Evolutionary conservation across 179 eudicot genomes (phyloP).

Genomic region (Actinidia arguta): DNA sequence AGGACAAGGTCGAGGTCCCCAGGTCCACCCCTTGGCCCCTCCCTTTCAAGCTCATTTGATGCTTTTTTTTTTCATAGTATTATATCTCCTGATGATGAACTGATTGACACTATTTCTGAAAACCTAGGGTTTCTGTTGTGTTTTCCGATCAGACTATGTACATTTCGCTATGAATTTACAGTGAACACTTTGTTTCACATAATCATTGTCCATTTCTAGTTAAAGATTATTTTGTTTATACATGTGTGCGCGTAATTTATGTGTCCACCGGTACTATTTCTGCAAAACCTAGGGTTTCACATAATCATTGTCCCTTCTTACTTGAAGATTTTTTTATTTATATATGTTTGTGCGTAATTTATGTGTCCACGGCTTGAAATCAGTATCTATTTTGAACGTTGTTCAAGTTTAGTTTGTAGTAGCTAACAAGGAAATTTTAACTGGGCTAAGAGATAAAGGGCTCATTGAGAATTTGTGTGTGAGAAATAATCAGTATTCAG

Average conservation of each 20-base stretch:
- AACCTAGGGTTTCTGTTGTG: background rate
- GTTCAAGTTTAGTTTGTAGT: background rate
- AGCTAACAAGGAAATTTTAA: background rate
- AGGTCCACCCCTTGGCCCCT: slow-evolving; percentile 99
- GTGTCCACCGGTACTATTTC: no score
- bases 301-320: background rate
- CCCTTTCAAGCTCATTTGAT: slow-evolving; percentile 89
- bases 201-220: background rate
- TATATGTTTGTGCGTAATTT: background rate
- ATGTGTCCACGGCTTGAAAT: background rate
- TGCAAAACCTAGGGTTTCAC: background rate
- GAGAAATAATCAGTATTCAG: background rate
- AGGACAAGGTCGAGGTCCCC: slow-evolving; percentile 89
- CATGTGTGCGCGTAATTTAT: no score
- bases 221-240: background rate
- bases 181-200: background rate
- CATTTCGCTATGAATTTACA: background rate
- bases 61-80: background rate
- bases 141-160: background rate
- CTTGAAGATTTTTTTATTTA: background rate
- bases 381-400: background rate
- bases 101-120: background rate
- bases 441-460: background rate
- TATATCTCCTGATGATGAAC: background rate
- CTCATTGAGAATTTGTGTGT: background rate